Base-by-base conservation (phyloP, 495 filamentous ascomycete genomes). In the Alectoria sarmentosa region DNA sequence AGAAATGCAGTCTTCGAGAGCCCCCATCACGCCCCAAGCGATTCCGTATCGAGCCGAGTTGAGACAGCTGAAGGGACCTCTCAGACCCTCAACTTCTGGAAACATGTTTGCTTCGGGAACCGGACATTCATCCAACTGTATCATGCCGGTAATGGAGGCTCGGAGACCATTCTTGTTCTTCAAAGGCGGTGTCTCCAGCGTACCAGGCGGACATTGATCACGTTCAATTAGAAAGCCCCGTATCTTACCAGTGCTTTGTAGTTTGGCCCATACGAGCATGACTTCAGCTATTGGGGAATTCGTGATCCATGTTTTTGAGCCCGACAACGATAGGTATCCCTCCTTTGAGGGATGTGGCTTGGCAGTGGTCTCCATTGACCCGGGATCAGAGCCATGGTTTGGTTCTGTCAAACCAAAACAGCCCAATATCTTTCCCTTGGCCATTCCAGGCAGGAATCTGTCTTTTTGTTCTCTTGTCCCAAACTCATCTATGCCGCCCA, bases 261-360 rank as follows among this genome's bases (percentile, higher is more conserved):
- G 78, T 77, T 96, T 97, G 8, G 93, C 94, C 94, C 94, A 98
- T 11, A 98, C 89, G 59, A 98, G 76, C 61, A 97, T 76, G 17
- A 98, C 77, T 70, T 98, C 93, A 8, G 92, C 84, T 67, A 98
- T 96, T 36, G 94, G 94, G 15, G 90, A 93, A 79, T 98, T 98
- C 52, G 94, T 98, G 70, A 98, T 98, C 94, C 94, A 98, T 0
- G 95, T 98, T 81, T 98, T 98, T 49, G 90, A 80, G 3, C 94
- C 94, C 49, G 84, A 88, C 39, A 98, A 76, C 41, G 87, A 81
- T 61, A 88, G 89, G 70, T 90, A 89, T 6, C 92, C 92, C 71
- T 90, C 87, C 80, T 96, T 95, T 5, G 83, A 86, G 4, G 94
- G 90, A 74, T 98, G 93, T 58, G 87, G 86, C 67, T 88, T 88